phyloP scores from a whole-genome alignment of 805 yeast genomes.

The Candida orba region DNA sequence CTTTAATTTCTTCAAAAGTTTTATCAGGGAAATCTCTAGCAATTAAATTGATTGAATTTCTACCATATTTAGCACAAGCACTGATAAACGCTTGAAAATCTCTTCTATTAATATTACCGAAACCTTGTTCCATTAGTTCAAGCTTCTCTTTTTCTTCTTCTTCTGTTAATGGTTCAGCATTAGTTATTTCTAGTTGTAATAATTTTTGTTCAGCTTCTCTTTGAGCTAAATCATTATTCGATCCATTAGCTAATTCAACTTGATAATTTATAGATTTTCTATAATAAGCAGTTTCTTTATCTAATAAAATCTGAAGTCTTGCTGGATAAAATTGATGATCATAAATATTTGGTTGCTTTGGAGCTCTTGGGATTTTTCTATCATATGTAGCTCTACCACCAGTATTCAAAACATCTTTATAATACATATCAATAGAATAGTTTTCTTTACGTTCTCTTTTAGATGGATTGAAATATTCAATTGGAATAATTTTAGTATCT shows the following conservation, averaged over 20 bases:
- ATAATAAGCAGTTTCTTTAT: constrained; percentile 71
- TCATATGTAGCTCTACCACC: constrained; percentile 48
- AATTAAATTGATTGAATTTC: constrained; percentile 63
- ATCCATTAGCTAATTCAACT: constrained; percentile 56
- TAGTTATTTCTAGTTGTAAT: constrained; percentile 66
- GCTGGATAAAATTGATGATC: constrained; percentile 90
- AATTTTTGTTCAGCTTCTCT: constrained; percentile 39
- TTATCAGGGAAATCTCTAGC: constrained; percentile 73
- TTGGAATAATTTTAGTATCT: constrained; percentile 38
- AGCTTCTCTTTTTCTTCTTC: constrained; percentile 66
- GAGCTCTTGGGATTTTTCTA: constrained; percentile 66
- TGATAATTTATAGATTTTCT: constrained; percentile 59
- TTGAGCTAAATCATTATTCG: constrained; percentile 31
- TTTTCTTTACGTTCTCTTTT: constrained; percentile 81
- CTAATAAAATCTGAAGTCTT: constrained; percentile 68
- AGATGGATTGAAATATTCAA: constrained; percentile 78
- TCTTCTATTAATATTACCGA: constrained; percentile 74
- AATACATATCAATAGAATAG: constrained; percentile 82
- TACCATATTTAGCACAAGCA: constrained; percentile 70
- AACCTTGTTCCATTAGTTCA: constrained; percentile 59
- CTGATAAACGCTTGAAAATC: constrained; percentile 81
- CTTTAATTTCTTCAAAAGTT: constrained; percentile 68
- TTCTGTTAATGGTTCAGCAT: constrained; percentile 74
- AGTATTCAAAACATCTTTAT: constrained; percentile 69
- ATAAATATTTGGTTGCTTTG: constrained; percentile 72